phyloP scores from a whole-genome alignment of 305 asterid genomes.

The Stenogyne calaminthoides region DNA sequence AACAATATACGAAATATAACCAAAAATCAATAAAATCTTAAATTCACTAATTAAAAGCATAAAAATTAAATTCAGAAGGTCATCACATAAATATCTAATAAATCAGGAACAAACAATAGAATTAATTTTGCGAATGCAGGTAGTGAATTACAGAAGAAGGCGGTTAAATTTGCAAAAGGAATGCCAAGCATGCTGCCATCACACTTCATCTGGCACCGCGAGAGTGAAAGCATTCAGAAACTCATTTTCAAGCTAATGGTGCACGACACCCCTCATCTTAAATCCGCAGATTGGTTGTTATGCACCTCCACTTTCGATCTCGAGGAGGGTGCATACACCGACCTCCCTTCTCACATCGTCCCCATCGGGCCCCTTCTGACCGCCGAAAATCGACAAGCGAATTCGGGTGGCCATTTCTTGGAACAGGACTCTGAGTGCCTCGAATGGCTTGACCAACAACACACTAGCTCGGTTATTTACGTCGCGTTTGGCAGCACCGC shows the following conservation, averaged over 20 bases:
- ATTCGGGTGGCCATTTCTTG: conserved; percentile 44
- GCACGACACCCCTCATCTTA: conserved; percentile 29
- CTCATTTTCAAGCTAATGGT: conserved; percentile 39
- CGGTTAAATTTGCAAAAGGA: conserved; percentile 42
- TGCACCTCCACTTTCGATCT: conserved; percentile 55
- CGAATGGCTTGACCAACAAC: conserved; percentile 55
- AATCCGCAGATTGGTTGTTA: conserved; percentile 46
- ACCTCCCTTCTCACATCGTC: conserved; percentile 40
- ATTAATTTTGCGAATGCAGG: conserved; percentile 34
- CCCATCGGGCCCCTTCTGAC: conserved; percentile 57
- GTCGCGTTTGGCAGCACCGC: conserved; percentile 44
- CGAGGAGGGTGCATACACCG: conserved; percentile 59
- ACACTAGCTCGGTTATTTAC: conserved; percentile 40
- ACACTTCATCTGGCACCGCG: conserved; percentile 50
- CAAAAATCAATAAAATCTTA: no score
- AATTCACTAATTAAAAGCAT: no score
- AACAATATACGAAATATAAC: no score
- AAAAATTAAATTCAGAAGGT: no score
- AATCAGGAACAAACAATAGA: no score
- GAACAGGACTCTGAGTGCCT: conserved; percentile 47
- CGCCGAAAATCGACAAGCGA: conserved; percentile 29
- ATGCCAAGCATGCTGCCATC: conserved; percentile 48
- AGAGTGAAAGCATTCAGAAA: conserved; percentile 33
- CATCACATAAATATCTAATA: no score
- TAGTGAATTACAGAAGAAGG: conserved; percentile 30